Percentiles rank a stretch among this genome's conserved stretches.
phyloP scores from a whole-genome alignment of 2,329 filamentous ascomycete genomes.

The Exophiala mesophila region DNA sequence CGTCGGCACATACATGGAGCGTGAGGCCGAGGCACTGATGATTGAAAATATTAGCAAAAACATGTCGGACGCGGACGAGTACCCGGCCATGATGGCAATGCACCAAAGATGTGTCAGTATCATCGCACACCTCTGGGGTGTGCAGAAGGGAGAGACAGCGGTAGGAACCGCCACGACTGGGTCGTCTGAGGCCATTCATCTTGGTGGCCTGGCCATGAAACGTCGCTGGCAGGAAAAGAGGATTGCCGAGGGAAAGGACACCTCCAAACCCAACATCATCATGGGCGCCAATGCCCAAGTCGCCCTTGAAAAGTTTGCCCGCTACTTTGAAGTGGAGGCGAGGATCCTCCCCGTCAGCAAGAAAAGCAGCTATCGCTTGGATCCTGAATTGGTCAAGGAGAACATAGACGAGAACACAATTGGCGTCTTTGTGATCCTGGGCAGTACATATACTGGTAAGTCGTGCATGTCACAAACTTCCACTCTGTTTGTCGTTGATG shows the following conservation, averaged over 20 bases:
- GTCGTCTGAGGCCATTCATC: conserved; percentile 65
- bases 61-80: conserved; percentile 63
- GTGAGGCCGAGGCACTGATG: conserved; percentile 60
- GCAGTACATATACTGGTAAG: conserved; percentile 64
- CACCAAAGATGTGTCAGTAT: conserved; percentile 66
- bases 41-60: conserved; percentile 66
- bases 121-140: conserved; percentile 62
- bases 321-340: conserved; percentile 70
- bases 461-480: too few species aligned
- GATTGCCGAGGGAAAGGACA: conserved; percentile 57
- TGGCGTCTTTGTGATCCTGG: conserved; percentile 68
- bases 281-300: conserved; percentile 73
- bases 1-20: conserved; percentile 68
- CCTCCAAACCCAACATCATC: conserved; percentile 63
- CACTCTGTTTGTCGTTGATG: too few species aligned
- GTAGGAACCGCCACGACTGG: conserved; percentile 67
- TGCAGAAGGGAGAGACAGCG: conserved; percentile 57
- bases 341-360: conserved; percentile 59
- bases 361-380: conserved; percentile 57
- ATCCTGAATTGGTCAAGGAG: conserved; percentile 59
- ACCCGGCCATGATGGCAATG: conserved; percentile 56
- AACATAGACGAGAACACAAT: conserved; percentile 73
- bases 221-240: conserved; percentile 66
- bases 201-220: conserved; percentile 70
- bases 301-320: conserved; percentile 66